Base-by-base conservation (phyloP, 2,329 filamentous ascomycete species). In the Metarhizium sp. region DNA sequence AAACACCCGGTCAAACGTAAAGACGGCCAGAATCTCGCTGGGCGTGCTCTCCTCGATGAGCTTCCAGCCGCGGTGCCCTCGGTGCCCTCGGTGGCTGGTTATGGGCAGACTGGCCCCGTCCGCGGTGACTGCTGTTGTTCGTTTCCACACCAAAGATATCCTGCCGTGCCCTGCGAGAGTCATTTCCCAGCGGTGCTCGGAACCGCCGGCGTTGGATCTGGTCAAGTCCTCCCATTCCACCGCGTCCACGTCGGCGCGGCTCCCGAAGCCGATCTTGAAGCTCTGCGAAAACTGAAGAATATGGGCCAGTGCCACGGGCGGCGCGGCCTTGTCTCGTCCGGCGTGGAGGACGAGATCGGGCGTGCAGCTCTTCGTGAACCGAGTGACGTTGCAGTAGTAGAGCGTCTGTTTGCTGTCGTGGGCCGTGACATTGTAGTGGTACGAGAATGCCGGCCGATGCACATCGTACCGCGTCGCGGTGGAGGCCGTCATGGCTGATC, bases 101-200 rank as follows among this genome's bases (percentile, higher is more conserved):
- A 45, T 36, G 8, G 42, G 42, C 42, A n/a, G 25, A 20, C 18
- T 25, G 7, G 3, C 30, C 2, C 42, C 43, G 5, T 53, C 5
- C 16, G 45, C 45, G 3, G 42, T 46, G 11, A 49, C 51, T 10
- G 42, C 30, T 7, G 25, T 34, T 16, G 52, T 53, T 29, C 52
- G 40, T 29, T 53, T 53, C 52, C 52, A 53, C 29, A 40, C 43
- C 43, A 46, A 20, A 25, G 18, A 46, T n/a, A 25, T n/a, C 20
- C n/a, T 7, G 42, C 42, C n/a, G 13, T 3, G 30, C 4, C n/a
- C n/a, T 1, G 16, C 4, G 10, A 53, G 25, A 20, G 10, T n/a
- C 29, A 53, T 46, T 42, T 42, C 51, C 51, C 51, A 53, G 20
- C 32, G 14, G 43, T 53, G 51, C n/a, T 53, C 51, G 25, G 51